These are phyloP conservation scores for Triangularia setosa DNA, from an alignment of 2,329 filamentous ascomycete species.

Conservation along the genomic window DNA sequence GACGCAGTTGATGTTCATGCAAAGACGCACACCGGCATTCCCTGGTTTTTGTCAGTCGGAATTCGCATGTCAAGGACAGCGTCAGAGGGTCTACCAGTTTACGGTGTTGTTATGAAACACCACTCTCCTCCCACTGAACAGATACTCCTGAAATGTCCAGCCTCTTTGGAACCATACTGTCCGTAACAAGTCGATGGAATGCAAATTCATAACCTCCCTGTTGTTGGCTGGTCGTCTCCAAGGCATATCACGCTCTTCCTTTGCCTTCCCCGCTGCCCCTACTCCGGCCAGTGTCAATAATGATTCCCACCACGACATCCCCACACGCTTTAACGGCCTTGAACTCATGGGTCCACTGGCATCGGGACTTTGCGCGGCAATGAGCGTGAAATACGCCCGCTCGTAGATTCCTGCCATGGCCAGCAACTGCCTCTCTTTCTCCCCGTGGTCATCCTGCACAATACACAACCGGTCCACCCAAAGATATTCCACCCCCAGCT, in stretches of 20 bases:
- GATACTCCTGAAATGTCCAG: constrained; percentile 22
- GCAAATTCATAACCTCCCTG: constrained; percentile 9
- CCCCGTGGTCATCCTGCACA: constrained; percentile 10
- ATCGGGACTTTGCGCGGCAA: constrained; percentile 17
- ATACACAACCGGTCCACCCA: constrained; percentile 22
- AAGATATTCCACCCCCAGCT: constrained; percentile 12
- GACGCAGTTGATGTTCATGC: constrained; percentile 7
- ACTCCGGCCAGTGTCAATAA: background rate
- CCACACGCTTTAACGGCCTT: background rate
- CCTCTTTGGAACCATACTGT: constrained; percentile 18
- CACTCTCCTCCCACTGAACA: constrained; percentile 14
- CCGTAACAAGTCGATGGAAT: constrained; percentile 9
- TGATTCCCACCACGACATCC: background rate
- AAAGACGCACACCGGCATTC: constrained; percentile 10
- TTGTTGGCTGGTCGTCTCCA: background rate
- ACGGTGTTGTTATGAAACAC: constrained; percentile 20
- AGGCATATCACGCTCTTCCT: background rate
- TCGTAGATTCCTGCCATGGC: constrained; percentile 19
- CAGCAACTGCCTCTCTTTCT: constrained; percentile 17
- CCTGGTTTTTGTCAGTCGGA: background rate
- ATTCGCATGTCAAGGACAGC: background rate
- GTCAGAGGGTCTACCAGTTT: constrained; percentile 7
- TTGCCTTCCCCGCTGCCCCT: background rate
- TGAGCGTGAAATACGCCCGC: constrained; percentile 14
- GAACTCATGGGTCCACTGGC: constrained; percentile 10